Conservation (phyloP, 176 grass and related monocot genomes). For the Musa beccarii region DNA sequence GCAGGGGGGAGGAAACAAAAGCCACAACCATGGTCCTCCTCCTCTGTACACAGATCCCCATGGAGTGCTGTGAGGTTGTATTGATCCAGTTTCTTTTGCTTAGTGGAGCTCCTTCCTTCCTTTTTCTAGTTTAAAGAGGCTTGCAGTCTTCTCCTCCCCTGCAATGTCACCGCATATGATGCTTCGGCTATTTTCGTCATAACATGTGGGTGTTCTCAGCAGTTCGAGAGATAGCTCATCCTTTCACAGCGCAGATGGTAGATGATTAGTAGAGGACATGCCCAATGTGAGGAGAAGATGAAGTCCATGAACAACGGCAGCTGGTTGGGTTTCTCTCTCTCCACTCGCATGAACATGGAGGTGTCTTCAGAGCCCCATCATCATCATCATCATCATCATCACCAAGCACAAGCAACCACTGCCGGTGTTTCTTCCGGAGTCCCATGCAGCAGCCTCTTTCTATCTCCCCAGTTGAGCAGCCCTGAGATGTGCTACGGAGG, state of each 20-base stretch:
- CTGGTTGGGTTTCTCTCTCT: constrained; percentile 94
- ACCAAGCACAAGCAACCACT: constrained; percentile 11
- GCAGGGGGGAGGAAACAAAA: constrained; percentile 7
- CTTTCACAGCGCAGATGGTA: no score
- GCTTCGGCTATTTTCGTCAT: background rate
- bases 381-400: background rate
- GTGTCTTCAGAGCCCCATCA: constrained; percentile 28
- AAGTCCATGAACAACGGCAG: constrained; percentile 45
- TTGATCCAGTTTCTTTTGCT: background rate
- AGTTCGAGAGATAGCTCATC: no score
- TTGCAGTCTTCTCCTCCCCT: background rate
- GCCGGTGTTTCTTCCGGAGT: constrained; percentile 17
- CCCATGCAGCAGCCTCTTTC: constrained; percentile 58
- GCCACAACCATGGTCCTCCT: background rate
- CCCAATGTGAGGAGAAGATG: constrained; percentile 10
- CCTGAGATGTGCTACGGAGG: constrained; percentile 49
- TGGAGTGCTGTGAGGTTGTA: constrained; percentile 16
- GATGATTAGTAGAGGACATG: no score
- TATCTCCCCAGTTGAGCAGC: constrained; percentile 30
- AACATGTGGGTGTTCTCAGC: background rate
- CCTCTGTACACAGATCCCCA: constrained; percentile 7
- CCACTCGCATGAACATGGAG: constrained; percentile 50
- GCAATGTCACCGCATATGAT: background rate
- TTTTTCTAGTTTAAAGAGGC: constrained; percentile 26
- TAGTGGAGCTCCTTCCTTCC: no score